Evolutionary conservation across 805 yeast genomes (phyloP).

Genomic region (Candida ovalis): DNA sequence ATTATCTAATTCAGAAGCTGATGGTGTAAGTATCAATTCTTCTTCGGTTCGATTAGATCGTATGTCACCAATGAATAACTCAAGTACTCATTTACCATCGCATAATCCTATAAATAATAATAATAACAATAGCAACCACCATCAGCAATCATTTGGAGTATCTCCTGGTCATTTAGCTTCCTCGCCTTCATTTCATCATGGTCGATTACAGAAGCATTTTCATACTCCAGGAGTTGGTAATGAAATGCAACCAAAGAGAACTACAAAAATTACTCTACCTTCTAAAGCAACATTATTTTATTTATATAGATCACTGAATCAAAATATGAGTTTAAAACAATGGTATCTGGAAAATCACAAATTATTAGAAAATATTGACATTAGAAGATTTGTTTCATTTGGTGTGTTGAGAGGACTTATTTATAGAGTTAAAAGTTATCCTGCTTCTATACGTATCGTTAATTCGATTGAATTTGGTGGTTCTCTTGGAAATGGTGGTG

Average conservation of each 20-base stretch:
- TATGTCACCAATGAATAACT: slow-evolving; percentile 5
- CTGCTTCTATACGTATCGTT: slow-evolving; percentile 47
- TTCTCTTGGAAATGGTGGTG: slow-evolving; percentile 7
- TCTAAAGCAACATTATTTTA: slow-evolving; percentile 64
- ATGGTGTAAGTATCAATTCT: slow-evolving; percentile 18
- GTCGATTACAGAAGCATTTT: not conserved
- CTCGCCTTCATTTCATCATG: not conserved
- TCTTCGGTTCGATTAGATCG: slow-evolving; percentile 10
- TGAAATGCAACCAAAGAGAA: not conserved
- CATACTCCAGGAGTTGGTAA: not conserved
- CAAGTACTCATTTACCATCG: not conserved
- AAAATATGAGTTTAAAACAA: slow-evolving; percentile 69
- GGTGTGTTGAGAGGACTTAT: slow-evolving; percentile 81
- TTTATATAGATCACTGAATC: slow-evolving; percentile 73
- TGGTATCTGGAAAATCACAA: slow-evolving; percentile 75
- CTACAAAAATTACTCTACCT: slow-evolving; percentile 39
- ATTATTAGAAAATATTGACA: slow-evolving; percentile 62
- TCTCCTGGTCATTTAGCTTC: not conserved
- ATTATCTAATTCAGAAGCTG: slow-evolving; percentile 22
- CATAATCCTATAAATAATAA: not conserved
- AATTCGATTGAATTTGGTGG: slow-evolving; percentile 32
- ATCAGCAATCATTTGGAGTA: slow-evolving; percentile 1
- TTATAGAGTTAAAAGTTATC: slow-evolving; percentile 76
- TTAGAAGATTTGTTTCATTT: slow-evolving; percentile 80
- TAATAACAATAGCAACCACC: not conserved